These are phyloP conservation scores for Protea cynaroides DNA, from an alignment of 164 flowering plant genomes.

Conservation along the genomic window DNA sequence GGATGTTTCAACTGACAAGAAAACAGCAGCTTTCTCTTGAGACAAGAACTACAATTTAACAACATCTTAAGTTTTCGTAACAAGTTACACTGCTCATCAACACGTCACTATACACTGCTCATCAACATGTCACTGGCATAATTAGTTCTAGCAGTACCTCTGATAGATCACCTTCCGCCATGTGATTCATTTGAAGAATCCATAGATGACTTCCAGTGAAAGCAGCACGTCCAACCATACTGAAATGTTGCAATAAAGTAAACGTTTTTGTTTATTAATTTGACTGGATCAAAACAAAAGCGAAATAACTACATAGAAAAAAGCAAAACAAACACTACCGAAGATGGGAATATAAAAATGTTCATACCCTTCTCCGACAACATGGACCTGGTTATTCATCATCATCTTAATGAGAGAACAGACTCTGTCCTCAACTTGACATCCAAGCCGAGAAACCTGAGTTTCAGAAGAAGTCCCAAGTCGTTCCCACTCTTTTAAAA, in stretches of 20 bases:
- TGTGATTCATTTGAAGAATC: conserved; percentile 42
- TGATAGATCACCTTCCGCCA: conserved; percentile 29
- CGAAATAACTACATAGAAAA: not conserved
- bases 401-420: conserved; percentile 54
- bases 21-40: not conserved
- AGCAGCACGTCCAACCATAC: conserved; percentile 71
- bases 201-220: conserved; percentile 59
- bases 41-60: not conserved
- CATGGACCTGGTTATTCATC: conserved; percentile 48
- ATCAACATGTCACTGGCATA: not conserved
- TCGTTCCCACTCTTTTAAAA: conserved; percentile 37
- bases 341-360: not conserved
- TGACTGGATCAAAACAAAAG: not conserved
- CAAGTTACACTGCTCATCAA: not conserved
- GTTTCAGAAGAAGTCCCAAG: conserved; percentile 23
- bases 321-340: not conserved
- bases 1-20: not conserved
- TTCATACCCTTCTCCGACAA: conserved; percentile 79
- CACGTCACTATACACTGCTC: too few relatives aligned
- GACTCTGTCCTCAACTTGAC: conserved; percentile 30
- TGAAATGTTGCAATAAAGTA: conserved; percentile 18
- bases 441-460: conserved; percentile 22
- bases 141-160: conserved; percentile 32
- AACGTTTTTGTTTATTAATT: too few relatives aligned
- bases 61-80: not conserved